Base-by-base conservation (phyloP, 208 protist species). In the Trypanosoma vivax region DNA sequence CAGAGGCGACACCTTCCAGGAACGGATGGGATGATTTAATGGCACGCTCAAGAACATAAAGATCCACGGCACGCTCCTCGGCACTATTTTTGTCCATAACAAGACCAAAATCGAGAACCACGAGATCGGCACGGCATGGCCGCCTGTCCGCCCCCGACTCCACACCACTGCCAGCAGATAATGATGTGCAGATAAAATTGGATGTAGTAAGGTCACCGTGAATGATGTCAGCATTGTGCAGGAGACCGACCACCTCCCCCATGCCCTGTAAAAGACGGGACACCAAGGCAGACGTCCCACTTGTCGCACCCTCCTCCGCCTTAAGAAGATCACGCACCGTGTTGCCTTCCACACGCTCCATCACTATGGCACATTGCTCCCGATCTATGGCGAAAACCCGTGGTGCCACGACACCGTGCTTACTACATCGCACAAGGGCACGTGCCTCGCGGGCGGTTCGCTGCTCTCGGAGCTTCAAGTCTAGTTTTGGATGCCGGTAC, bases 171-270 rank as follows among this genome's bases (percentile, higher is more conserved):
- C 25, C 51, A 55, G n/a, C 13, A 7, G 14, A 18, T 50, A n/a
- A n/a, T 29, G 24, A 21, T 24, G n/a, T 63, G 27, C 75, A 72
- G 28, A 97, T 79, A 27, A 99, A 91, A 63, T 99, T 99, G 5
- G 92, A 98, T 3, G 97, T 98, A n/a, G 97, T 99, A 10, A 99
- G 75, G 70, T 99, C 97, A 13, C 97, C 97, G 69, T 99, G 97
- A 30, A 98, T 81, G 16, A 99, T 65, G 52, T 90, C 76, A 3
- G 60, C 67, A 40, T 84, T 83, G 73, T 99, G 97, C 45, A 99
- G 67, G 27, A 41, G 59, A 11, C 75, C 90, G 25, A 99, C 70
- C 2, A 86, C 61, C 33, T 79, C 58, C 9, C 97, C 97, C 25
- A 98, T 87, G 13, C 75, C 68, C n/a, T 40, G 39, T 14, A 88